Conservation (phyloP, 2,329 filamentous ascomycete genomes). For the Fusarium tuaranense region DNA sequence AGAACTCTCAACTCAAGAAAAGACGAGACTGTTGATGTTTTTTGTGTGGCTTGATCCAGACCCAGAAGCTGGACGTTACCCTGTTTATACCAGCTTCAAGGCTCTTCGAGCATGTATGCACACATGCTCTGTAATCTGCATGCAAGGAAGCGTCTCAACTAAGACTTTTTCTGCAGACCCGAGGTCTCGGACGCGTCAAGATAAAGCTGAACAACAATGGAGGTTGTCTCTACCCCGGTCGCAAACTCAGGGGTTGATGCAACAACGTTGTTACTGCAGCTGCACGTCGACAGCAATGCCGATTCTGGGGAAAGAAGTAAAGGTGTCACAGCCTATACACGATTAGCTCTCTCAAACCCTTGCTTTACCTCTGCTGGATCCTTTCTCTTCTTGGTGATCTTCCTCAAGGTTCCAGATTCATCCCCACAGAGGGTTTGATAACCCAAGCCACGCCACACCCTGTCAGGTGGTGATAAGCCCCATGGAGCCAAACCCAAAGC, state of each 20-base stretch:
- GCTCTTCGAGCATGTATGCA: neutral
- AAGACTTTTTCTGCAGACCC: neutral
- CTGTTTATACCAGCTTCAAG: neutral
- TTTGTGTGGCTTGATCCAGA: neutral
- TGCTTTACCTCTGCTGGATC: neutral
- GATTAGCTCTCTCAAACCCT: slow-evolving; percentile 7
- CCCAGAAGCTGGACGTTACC: neutral
- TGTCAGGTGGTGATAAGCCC: slow-evolving; percentile 6
- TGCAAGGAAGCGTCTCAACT: neutral
- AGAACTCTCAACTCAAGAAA: neutral
- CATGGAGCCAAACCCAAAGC: slow-evolving; percentile 17
- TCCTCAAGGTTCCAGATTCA: neutral
- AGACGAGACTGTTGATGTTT: neutral
- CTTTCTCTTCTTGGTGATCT: neutral
- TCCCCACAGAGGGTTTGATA: neutral
- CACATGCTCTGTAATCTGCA: neutral
- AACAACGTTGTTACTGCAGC: neutral
- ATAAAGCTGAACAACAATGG: neutral
- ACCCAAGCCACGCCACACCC: neutral
- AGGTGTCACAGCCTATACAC: neutral
- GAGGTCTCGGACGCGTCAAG: neutral
- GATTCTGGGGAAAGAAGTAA: neutral
- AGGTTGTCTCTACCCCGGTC: neutral
- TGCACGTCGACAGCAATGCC: neutral
- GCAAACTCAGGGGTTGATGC: slow-evolving; percentile 1